phyloP scores from a whole-genome alignment of 345 rosid genomes.

The Noccaea caerulescens region DNA sequence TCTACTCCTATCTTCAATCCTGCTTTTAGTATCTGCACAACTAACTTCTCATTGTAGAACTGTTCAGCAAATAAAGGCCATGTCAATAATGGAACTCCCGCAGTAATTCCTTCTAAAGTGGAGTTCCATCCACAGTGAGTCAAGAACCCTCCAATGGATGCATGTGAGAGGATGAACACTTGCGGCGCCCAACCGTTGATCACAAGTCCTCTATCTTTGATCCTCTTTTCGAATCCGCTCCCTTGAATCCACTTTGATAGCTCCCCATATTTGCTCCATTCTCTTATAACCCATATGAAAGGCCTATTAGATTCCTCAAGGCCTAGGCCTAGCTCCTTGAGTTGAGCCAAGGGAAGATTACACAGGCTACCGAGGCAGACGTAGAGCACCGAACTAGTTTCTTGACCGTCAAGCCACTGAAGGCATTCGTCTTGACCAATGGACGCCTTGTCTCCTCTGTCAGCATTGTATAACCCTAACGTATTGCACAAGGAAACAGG shows the following conservation, averaged over 20 bases:
- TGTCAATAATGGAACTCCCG: slow-evolving; percentile 47
- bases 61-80: slow-evolving; percentile 44
- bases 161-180: slow-evolving; percentile 54
- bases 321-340: slow-evolving; percentile 57
- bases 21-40: slow-evolving; percentile 38
- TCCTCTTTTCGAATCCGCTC: slow-evolving; percentile 49
- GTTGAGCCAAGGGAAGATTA: slow-evolving; percentile 42
- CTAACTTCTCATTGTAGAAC: slow-evolving; percentile 40
- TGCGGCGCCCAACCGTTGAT: slow-evolving; percentile 68
- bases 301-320: slow-evolving; percentile 54
- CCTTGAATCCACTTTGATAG: slow-evolving; percentile 49
- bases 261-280: slow-evolving; percentile 23
- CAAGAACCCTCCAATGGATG: slow-evolving; percentile 53
- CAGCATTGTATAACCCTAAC: slow-evolving; percentile 37
- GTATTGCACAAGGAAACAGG: slow-evolving; percentile 51
- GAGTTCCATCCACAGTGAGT: slow-evolving; percentile 77
- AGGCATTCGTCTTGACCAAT: slow-evolving; percentile 41
- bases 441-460: slow-evolving; percentile 49
- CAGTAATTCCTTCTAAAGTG: slow-evolving; percentile 50
- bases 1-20: slow-evolving; percentile 47
- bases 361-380: slow-evolving; percentile 60
- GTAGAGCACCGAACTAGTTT: slow-evolving; percentile 50
- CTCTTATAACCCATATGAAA: slow-evolving; percentile 59
- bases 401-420: slow-evolving; percentile 52
- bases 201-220: slow-evolving; percentile 51